Percentiles rank a stretch among this genome's conserved stretches.
Evolutionary conservation across 345 rosid genomes (phyloP).

Genomic region (Capsella bursapastoris): DNA sequence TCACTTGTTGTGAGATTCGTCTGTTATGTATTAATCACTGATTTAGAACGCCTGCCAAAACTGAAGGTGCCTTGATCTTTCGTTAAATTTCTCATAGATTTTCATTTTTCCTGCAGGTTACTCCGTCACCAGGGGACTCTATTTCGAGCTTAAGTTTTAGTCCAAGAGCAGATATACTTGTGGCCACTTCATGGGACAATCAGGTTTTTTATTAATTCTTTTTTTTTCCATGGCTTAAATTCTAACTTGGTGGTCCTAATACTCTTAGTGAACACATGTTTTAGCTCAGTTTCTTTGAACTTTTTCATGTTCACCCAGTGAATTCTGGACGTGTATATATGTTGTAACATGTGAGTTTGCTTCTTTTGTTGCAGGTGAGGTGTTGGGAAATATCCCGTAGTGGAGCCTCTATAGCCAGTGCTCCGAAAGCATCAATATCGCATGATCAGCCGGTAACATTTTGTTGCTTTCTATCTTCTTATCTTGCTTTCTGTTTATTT

Average conservation of each 20-base stretch:
- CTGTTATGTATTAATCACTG: background rate
- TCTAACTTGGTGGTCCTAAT: background rate
- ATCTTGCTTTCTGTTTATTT: background rate
- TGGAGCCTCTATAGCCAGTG: slow-evolving; percentile 58
- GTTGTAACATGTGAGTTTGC: slow-evolving; percentile 16
- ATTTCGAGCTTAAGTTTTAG: slow-evolving; percentile 92
- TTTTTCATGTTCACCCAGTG: slow-evolving; percentile 1
- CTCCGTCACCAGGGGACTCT: slow-evolving; percentile 85
- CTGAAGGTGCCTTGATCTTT: background rate
- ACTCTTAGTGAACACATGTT: background rate
- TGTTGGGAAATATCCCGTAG: slow-evolving; percentile 87
- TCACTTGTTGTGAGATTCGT: slow-evolving; percentile 5
- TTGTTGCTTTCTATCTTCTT: slow-evolving; percentile 12
- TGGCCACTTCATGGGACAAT: slow-evolving; percentile 98
- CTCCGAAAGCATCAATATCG: slow-evolving; percentile 82
- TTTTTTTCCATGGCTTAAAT: slow-evolving; percentile 12
- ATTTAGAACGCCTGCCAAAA: background rate
- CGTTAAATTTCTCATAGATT: background rate
- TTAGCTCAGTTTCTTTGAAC: background rate
- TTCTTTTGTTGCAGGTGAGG: slow-evolving; percentile 64
- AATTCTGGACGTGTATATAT: background rate
- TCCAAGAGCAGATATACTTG: slow-evolving; percentile 86
- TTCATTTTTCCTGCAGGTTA: slow-evolving; percentile 54
- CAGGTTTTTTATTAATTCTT: slow-evolving; percentile 62
- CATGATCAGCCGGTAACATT: slow-evolving; percentile 92